Percentiles rank a stretch among this genome's conserved stretches.
Evolutionary conservation across 164 flowering plant species (phyloP).

Genomic region (Magnolia changhungtana): DNA sequence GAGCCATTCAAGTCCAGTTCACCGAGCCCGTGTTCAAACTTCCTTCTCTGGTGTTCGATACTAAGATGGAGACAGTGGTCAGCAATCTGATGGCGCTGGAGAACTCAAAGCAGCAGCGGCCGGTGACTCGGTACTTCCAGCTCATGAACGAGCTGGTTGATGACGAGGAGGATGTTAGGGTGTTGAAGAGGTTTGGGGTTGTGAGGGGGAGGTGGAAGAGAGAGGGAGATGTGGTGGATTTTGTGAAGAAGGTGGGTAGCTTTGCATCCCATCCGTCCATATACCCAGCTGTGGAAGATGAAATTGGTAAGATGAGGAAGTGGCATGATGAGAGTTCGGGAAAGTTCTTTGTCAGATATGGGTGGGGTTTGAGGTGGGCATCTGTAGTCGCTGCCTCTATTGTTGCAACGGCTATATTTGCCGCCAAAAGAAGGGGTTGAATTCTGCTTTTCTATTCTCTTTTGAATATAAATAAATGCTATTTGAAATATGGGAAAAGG

Average conservation of each 20-base stretch:
- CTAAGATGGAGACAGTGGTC: conserved; percentile 8
- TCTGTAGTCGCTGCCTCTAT: background rate
- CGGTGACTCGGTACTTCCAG: conserved; percentile 8
- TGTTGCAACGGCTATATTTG: background rate
- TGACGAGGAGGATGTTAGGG: conserved; percentile 6
- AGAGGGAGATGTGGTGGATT: conserved; percentile 1
- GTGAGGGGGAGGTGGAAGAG: conserved; percentile 9
- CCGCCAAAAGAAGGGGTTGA: background rate
- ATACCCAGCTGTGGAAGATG: conserved; percentile 9
- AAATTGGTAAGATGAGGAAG: conserved; percentile 2
- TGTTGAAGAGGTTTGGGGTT: conserved; percentile 7
- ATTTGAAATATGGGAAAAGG: no score
- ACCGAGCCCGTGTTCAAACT: background rate
- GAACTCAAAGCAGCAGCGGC: background rate
- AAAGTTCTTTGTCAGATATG: conserved; percentile 6
- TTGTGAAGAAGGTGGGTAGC: conserved; percentile 9
- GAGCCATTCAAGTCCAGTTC: background rate
- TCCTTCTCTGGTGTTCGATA: conserved; percentile 5
- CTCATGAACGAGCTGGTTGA: conserved; percentile 13
- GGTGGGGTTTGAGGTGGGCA: background rate
- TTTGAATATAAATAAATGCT: background rate
- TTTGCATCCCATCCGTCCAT: conserved; percentile 6
- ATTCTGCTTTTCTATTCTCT: background rate
- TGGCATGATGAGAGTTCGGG: background rate
- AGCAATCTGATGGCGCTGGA: conserved; percentile 10